Evolutionary conservation across 805 yeast species (phyloP).

Genomic region (Monosporozyma aerobia): DNA sequence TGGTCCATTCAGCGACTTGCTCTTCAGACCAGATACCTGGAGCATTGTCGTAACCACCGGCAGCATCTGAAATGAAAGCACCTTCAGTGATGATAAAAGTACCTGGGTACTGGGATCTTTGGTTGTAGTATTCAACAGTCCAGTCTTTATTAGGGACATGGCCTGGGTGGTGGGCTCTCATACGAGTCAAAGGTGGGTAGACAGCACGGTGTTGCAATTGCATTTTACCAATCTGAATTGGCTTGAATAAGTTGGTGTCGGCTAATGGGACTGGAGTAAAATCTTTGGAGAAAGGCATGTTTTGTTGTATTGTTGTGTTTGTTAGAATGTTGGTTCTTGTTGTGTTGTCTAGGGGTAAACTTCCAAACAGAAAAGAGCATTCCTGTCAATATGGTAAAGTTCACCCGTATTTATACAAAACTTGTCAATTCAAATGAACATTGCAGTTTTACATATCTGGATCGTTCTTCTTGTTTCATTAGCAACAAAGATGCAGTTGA

Average conservation of each 20-base stretch:
- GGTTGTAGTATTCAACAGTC: constrained; percentile 40
- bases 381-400: too few relatives aligned
- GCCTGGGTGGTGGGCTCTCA: constrained; percentile 27
- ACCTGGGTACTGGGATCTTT: constrained; percentile 44
- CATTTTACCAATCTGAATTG: constrained; percentile 33
- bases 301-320: too few relatives aligned
- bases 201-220: constrained; percentile 30
- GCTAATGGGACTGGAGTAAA: constrained; percentile 10
- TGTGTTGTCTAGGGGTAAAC: too few relatives aligned
- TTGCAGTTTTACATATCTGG: too few relatives aligned
- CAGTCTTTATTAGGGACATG: constrained; percentile 35
- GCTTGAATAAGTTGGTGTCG: constrained; percentile 32
- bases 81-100: constrained; percentile 53
- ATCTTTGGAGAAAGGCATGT: too few relatives aligned
- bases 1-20: constrained; percentile 42
- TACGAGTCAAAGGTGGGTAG: constrained; percentile 36
- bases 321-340: too few relatives aligned
- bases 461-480: too few relatives aligned
- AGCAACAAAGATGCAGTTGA: too few relatives aligned
- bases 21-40: constrained; percentile 44
- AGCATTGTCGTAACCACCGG: constrained; percentile 33
- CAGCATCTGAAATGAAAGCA: constrained; percentile 35
- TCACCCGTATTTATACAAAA: too few relatives aligned
- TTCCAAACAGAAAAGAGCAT: too few relatives aligned
- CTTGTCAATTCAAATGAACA: too few relatives aligned